Percentiles rank a stretch among this genome's conserved stretches.
Evolutionary conservation across 768 basidiomycete species (phyloP).

Genomic region (Leccinum boreale): DNA sequence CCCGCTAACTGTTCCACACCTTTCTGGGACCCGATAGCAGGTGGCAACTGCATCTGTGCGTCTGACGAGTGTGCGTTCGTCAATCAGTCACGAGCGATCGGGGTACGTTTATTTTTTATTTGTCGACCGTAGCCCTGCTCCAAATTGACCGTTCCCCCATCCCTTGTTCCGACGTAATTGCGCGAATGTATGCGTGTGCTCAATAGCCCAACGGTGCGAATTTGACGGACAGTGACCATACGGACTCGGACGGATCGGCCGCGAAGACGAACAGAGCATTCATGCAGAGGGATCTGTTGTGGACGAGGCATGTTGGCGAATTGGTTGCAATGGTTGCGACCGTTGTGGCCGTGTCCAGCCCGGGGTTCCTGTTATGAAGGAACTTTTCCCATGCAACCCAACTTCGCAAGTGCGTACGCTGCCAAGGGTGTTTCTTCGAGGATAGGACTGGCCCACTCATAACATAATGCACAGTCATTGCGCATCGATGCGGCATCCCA

Average conservation of each 20-base stretch:
- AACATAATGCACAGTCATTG: background rate
- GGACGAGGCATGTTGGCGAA: background rate
- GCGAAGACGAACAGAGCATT: slow-evolving; percentile 45
- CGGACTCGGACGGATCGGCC: slow-evolving; percentile 17
- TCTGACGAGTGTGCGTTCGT: slow-evolving; percentile 55
- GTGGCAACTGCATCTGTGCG: slow-evolving; percentile 59
- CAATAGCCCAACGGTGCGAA: slow-evolving; percentile 64
- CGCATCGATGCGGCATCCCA: background rate
- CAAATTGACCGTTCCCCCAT: background rate
- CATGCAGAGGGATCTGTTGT: background rate
- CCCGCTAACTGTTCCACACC: slow-evolving; percentile 71
- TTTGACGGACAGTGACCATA: slow-evolving; percentile 47
- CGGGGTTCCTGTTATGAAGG: background rate
- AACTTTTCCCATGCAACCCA: background rate
- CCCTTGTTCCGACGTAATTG: background rate
- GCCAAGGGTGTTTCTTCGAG: background rate
- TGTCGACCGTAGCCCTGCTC: background rate
- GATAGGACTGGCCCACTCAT: background rate
- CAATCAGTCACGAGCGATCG: slow-evolving; percentile 62
- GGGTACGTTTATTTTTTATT: slow-evolving; percentile 38
- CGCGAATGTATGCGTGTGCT: background rate
- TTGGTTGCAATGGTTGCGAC: background rate
- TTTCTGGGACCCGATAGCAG: slow-evolving; percentile 74
- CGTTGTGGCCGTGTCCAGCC: background rate
- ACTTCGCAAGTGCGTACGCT: background rate